A percentile compares a stretch with the other conserved stretches of the same genome.
Evolutionary conservation across 495 filamentous ascomycete species (phyloP).

Genomic region (Hypomontagnella monticulosa): DNA sequence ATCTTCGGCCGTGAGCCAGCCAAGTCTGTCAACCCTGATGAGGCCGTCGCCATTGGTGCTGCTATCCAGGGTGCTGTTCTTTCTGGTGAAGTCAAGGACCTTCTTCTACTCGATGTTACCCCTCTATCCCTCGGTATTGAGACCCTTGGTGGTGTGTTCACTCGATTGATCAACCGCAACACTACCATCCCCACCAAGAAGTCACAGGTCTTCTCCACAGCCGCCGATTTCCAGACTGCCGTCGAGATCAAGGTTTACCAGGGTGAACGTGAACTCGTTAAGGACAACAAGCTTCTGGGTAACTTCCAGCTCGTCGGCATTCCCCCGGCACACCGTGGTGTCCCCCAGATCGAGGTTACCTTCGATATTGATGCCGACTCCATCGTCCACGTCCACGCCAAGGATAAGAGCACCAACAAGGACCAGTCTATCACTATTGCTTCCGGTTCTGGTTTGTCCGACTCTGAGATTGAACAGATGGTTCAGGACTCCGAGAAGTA

Average conservation of each 20-base stretch:
- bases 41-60: constrained; percentile 98
- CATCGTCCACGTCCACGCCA: constrained; percentile 98
- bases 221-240: constrained; percentile 98
- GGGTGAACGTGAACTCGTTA: constrained; percentile 99
- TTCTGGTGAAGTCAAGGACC: constrained; percentile 94
- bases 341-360: constrained; percentile 97
- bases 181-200: constrained; percentile 99
- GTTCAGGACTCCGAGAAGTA: constrained; percentile 98
- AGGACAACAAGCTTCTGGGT: constrained; percentile 98
- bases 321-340: constrained; percentile 95
- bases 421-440: constrained; percentile 99
- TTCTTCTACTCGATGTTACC: constrained; percentile 96
- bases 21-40: constrained; percentile 99
- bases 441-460: constrained; percentile 96
- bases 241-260: constrained; percentile 99
- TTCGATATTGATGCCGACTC: constrained; percentile 99
- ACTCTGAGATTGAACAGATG: constrained; percentile 94
- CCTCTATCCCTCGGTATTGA: constrained; percentile 99
- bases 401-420: constrained; percentile 99
- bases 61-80: constrained; percentile 98
- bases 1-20: constrained; percentile 98
- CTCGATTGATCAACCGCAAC: constrained; percentile 99
- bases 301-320: constrained; percentile 99
- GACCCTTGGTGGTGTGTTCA: constrained; percentile 99
- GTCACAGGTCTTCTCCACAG: constrained; percentile 97